Base-by-base conservation (phyloP, 192 early-diverging fungal genomes). In the Coemansia sp. region DNA sequence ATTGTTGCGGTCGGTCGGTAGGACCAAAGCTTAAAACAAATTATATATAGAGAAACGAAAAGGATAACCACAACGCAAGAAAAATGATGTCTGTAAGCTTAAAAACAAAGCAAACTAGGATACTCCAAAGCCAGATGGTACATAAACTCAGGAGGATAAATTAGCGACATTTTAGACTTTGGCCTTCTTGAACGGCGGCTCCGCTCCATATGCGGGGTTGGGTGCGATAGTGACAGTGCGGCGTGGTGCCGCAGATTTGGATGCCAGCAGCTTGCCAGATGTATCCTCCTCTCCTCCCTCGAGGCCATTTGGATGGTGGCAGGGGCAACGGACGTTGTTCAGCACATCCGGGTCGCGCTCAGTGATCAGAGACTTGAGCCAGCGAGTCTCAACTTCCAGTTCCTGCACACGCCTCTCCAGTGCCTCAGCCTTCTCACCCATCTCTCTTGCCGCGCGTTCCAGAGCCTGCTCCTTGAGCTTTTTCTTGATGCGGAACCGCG, bases 401-500 rank as follows among this genome's bases (percentile, higher is more conserved):
- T 94, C 94, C 30, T 84, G 76, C 19, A 91, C 88, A 34, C 90
- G 85, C 57, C 81, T 76, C 76, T 95, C 93, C 26, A 97, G 85
- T 21, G 56, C 54, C 19, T 89, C 88, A 18, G 87, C 88, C 73
- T 87, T 88, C 6, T 72, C 75, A 6, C 85, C 77, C 89, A 95
- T 87, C 44, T 92, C 90, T 58, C 84, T 78, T 6, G 92, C 92
- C 0, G 88, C 90, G 24, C 85, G 83, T 76, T 94, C 90, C 64
- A 98, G 77, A 16, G 85, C 87, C 80, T 93, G 88, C 74, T 97
- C 95, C 38, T 91, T 86, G 74, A 88, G 64, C 85, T 97, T 97
- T 81, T 97, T 98, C 85, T 95, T 95, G 54, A 91, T 84, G 18
- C 96, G 85, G 87, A 98, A 98, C 10, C 96, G 84, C 19, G 94